Percentiles rank a stretch among this genome's conserved stretches.
These are phyloP conservation scores for Ceratocystis destructans DNA, from an alignment of 2,329 filamentous ascomycete genomes.

Conservation along the genomic window DNA sequence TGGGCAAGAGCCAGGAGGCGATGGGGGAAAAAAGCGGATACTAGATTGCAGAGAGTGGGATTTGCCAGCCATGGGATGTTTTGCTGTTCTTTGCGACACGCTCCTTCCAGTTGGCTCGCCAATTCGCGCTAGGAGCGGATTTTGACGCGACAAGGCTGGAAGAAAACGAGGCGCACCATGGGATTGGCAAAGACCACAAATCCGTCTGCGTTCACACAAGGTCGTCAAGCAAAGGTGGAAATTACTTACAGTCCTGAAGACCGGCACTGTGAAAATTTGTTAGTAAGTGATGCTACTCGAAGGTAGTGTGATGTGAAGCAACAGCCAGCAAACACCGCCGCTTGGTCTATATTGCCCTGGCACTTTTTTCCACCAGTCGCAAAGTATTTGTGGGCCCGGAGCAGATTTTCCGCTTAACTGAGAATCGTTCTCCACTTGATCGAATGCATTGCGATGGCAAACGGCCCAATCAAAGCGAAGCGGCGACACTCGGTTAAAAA, in stretches of 20 bases:
- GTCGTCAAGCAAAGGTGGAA: no score
- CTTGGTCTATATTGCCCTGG: background rate
- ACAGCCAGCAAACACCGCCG: background rate
- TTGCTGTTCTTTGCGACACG: background rate
- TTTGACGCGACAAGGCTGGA: background rate
- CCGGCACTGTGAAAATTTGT: slow-evolving; percentile 16
- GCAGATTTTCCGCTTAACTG: background rate
- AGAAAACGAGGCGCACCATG: background rate
- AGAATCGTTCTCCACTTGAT: background rate
- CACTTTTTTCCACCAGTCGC: background rate
- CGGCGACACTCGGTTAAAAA: slow-evolving; percentile 11
- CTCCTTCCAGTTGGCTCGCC: background rate
- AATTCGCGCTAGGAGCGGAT: background rate
- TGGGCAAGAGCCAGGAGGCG: background rate
- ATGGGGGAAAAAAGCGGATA: background rate
- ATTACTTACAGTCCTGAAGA: slow-evolving; percentile 20
- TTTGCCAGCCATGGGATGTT: background rate
- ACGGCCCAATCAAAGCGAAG: slow-evolving; percentile 4
- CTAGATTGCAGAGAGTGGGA: no score
- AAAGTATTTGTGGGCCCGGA: background rate
- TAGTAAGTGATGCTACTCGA: slow-evolving; percentile 1
- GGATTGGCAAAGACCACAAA: background rate
- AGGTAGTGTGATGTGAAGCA: no score
- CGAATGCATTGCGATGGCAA: background rate
- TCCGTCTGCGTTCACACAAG: background rate